A percentile compares a stretch with the other conserved stretches of the same genome.
Conservation (phyloP, 2,329 filamentous ascomycete species). For the Fusarium pininemorale region DNA sequence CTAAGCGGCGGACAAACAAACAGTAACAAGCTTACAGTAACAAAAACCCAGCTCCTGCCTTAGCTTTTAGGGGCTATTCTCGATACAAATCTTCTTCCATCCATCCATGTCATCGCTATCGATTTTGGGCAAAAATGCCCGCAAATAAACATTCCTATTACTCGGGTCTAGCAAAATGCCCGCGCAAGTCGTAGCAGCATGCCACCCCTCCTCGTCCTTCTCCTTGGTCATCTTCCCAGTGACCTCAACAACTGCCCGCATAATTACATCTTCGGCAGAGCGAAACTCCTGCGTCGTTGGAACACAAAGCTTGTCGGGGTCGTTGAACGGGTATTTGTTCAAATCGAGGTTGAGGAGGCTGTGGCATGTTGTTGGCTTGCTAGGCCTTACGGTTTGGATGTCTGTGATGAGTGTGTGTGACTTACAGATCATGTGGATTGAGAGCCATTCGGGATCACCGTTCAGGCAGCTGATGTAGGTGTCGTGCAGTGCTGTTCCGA, state of each 20-base stretch:
- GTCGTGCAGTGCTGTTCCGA: too few relatives aligned
- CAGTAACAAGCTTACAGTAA: background rate
- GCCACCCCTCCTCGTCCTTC: background rate
- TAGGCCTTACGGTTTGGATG: background rate
- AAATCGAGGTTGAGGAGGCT: background rate
- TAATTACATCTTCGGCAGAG: background rate
- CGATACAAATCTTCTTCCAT: background rate
- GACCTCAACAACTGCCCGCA: background rate
- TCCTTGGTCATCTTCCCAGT: background rate
- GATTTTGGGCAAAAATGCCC: background rate
- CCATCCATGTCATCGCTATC: background rate
- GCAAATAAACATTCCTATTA: background rate
- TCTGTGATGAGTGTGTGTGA: background rate
- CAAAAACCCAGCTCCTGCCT: too few relatives aligned
- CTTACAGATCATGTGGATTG: background rate
- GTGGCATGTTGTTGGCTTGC: background rate
- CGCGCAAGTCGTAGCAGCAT: accelerated
- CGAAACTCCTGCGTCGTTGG: background rate
- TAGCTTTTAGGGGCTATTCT: too few relatives aligned
- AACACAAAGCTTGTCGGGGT: background rate
- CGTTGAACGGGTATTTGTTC: background rate
- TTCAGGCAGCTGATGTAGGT: background rate
- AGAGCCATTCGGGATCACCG: too few relatives aligned
- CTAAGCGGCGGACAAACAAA: background rate
- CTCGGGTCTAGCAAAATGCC: background rate